Evolutionary conservation across 192 early-diverging fungal species (phyloP).

Genomic region (Haplosporangium gracile): DNA sequence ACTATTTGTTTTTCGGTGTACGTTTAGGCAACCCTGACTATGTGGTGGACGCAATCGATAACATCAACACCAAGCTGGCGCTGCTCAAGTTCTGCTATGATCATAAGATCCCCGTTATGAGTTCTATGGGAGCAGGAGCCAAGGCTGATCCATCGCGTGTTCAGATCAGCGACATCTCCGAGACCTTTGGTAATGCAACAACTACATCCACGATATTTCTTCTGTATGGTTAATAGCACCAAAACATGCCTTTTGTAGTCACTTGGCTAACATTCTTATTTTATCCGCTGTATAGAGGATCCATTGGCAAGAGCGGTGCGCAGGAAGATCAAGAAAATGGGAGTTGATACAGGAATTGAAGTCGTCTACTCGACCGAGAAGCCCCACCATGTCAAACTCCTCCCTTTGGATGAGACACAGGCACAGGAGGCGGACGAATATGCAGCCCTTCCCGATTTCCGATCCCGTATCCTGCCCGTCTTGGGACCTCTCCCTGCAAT

Average conservation of each 20-base stretch:
- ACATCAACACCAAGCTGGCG: constrained; percentile 94
- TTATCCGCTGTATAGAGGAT: constrained; percentile 75
- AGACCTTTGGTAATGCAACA: constrained; percentile 78
- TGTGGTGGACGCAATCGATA: constrained; percentile 94
- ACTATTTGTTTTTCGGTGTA: not conserved
- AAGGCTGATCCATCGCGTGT: constrained; percentile 97
- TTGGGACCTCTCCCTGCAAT: constrained; percentile 93
- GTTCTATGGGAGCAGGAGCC: constrained; percentile 98
- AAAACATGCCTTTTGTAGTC: not conserved
- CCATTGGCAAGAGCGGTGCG: constrained; percentile 91
- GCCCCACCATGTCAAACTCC: constrained; percentile 88
- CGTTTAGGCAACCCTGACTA: constrained; percentile 70
- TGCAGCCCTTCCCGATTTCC: constrained; percentile 93
- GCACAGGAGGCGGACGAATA: constrained; percentile 90
- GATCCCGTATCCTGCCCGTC: constrained; percentile 87
- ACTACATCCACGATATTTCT: not conserved
- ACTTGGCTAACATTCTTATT: too few relatives aligned
- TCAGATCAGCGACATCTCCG: constrained; percentile 95
- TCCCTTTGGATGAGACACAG: constrained; percentile 90
- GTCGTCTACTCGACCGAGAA: constrained; percentile 98
- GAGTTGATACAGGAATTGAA: constrained; percentile 84
- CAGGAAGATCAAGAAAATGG: constrained; percentile 74
- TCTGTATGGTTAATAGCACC: not conserved
- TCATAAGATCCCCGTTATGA: constrained; percentile 82
- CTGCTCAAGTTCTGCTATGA: constrained; percentile 89